Conservation (phyloP, 1,284 basidiomycete species). For the Pulveroboletus sp. region DNA sequence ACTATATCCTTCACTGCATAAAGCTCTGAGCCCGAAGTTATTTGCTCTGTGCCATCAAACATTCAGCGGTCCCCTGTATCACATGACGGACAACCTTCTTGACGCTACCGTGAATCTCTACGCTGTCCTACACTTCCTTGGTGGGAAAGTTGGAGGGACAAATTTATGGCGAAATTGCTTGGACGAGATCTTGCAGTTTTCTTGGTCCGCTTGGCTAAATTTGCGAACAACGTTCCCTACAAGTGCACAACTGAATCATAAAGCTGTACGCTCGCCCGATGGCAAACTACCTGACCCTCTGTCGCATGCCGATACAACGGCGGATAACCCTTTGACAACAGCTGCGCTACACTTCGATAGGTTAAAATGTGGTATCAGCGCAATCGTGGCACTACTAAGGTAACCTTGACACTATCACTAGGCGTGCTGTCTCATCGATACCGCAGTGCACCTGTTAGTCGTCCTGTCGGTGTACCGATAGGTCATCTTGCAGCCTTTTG, state of each 20-base stretch:
- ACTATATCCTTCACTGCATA: conserved; percentile 65
- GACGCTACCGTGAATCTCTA: conserved; percentile 57
- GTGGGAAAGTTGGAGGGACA: conserved; percentile 75
- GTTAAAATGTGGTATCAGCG: conserved; percentile 52
- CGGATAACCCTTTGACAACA: conserved; percentile 42
- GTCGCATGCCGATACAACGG: conserved; percentile 10
- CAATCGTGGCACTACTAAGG: conserved; percentile 58
- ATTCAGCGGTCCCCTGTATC: conserved; percentile 54
- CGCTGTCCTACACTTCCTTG: conserved; percentile 61
- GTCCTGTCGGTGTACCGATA: conserved; percentile 75
- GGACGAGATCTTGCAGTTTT: conserved; percentile 64
- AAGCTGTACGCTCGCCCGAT: conserved; percentile 14
- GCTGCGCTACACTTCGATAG: conserved; percentile 61
- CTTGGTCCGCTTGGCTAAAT: conserved; percentile 58
- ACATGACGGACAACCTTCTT: conserved; percentile 46
- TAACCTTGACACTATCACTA: conserved; percentile 22
- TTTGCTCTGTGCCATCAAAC: conserved; percentile 53
- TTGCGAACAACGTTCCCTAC: conserved; percentile 58
- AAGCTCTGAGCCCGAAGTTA: conserved; percentile 51
- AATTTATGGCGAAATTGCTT: conserved; percentile 71
- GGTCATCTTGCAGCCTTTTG: conserved; percentile 59
- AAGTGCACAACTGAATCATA: conserved; percentile 20
- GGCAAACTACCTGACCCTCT: conserved; percentile 14
- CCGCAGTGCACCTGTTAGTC: conserved; percentile 54
- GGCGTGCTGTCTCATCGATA: conserved; percentile 2